phyloP scores from a whole-genome alignment of 139 green algal genomes.

The Picochlorum sp. region DNA sequence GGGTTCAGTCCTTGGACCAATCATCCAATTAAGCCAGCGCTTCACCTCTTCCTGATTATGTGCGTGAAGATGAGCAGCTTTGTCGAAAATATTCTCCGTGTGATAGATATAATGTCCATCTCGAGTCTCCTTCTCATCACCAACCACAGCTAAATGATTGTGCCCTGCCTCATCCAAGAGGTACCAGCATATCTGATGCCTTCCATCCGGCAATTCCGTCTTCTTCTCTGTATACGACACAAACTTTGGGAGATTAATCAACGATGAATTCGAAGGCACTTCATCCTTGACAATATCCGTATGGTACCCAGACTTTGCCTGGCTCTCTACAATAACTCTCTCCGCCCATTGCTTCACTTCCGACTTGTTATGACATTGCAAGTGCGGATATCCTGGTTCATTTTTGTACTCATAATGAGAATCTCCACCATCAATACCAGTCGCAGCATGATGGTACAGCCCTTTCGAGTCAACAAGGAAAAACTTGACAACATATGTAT shows the following conservation, averaged over 20 bases:
- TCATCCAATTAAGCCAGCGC: slow-evolving; percentile 4
- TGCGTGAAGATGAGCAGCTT: slow-evolving; percentile 5
- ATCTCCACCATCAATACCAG: slow-evolving; percentile 41
- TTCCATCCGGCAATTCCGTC: slow-evolving; percentile 22
- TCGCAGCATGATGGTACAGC: slow-evolving; percentile 26
- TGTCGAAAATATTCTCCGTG: slow-evolving; percentile 21
- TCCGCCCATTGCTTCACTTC: slow-evolving; percentile 31
- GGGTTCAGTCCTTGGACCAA: not conserved
- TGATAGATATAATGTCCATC: slow-evolving; percentile 49
- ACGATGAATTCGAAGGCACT: slow-evolving; percentile 7
- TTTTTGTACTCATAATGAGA: slow-evolving; percentile 45
- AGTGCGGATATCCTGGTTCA: slow-evolving; percentile 19
- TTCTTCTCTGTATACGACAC: slow-evolving; percentile 28
- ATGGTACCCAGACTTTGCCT: slow-evolving; percentile 23
- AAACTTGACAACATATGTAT: slow-evolving; percentile 32
- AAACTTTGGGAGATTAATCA: slow-evolving; percentile 26
- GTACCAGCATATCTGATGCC: slow-evolving; percentile 29
- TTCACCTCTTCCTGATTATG: slow-evolving; percentile 21
- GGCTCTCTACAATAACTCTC: slow-evolving; percentile 17
- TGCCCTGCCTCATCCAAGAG: slow-evolving; percentile 27
- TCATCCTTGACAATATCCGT: slow-evolving; percentile 23
- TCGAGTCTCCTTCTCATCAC: slow-evolving; percentile 40
- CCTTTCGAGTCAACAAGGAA: slow-evolving; percentile 29
- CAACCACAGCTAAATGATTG: slow-evolving; percentile 29
- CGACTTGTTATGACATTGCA: slow-evolving; percentile 17